Evolutionary conservation across 2,329 filamentous ascomycete genomes (phyloP).

Genomic region (Thermothelomyces thermophilus): DNA sequence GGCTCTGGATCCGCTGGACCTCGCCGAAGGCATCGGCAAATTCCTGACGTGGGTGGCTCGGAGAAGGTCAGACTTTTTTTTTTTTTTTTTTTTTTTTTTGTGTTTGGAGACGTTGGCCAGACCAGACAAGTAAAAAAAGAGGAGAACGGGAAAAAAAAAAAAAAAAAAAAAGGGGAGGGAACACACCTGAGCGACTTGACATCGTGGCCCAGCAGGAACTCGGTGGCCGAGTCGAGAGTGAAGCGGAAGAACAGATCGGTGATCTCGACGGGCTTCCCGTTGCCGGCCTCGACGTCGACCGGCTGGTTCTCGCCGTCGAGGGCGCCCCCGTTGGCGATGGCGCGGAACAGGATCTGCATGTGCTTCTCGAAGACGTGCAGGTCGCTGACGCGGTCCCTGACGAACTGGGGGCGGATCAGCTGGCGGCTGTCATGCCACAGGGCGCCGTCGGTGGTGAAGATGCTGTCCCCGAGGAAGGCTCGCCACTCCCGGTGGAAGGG

Average conservation of each 20-base stretch:
- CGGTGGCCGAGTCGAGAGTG: constrained; percentile 77
- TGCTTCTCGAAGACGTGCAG: constrained; percentile 76
- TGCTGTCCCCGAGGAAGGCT: constrained; percentile 67
- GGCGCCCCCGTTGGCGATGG: constrained; percentile 54
- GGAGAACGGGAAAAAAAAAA: constrained; percentile 26
- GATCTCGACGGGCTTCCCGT: constrained; percentile 61
- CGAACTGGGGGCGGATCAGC: constrained; percentile 79
- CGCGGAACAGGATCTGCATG: constrained; percentile 63
- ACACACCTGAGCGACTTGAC: constrained; percentile 55
- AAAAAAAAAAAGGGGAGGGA: neutral
- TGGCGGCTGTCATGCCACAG: constrained; percentile 76
- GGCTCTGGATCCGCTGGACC: constrained; percentile 67
- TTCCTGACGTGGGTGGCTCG: constrained; percentile 49
- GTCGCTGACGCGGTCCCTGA: constrained; percentile 76
- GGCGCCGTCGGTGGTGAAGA: constrained; percentile 73
- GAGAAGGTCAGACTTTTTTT: constrained; percentile 1
- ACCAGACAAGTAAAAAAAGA: neutral
- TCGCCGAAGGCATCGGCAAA: constrained; percentile 80
- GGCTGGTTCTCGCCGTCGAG: constrained; percentile 54
- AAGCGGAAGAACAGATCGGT: constrained; percentile 76
- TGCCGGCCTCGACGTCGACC: constrained; percentile 56
- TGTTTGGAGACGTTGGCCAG: too few relatives aligned
- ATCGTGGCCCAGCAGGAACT: constrained; percentile 76
- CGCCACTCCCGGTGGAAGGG: constrained; percentile 69
- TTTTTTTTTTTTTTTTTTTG: too few relatives aligned